A percentile compares a stretch with the other conserved stretches of the same genome.
Evolutionary conservation across 306 rosid species (phyloP).

Genomic region (Rosa rugosa): DNA sequence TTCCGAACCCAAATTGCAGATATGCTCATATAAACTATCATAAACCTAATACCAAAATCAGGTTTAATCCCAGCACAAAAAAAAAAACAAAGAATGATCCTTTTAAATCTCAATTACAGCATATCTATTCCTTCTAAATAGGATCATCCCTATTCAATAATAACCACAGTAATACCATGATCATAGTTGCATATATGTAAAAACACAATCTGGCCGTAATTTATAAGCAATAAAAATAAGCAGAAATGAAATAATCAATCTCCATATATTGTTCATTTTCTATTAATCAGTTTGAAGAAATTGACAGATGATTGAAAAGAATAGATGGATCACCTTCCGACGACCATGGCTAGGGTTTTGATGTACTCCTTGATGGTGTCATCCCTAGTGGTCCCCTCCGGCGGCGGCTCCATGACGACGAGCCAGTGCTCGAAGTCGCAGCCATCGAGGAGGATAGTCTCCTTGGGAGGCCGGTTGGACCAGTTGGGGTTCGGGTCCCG

Average conservation of each 20-base stretch:
- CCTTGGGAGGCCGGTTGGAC: conserved; percentile 94
- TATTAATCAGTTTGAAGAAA: background rate
- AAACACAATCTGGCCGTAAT: background rate
- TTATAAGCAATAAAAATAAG: background rate
- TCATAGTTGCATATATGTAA: background rate
- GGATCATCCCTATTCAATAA: background rate
- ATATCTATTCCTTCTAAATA: background rate
- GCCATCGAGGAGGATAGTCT: conserved; percentile 90
- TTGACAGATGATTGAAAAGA: background rate
- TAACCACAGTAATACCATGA: background rate
- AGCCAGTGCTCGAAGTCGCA: conserved; percentile 99
- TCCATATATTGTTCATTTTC: background rate
- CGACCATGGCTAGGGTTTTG: conserved; percentile 62
- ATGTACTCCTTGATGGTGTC: conserved; percentile 76
- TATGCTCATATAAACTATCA: background rate
- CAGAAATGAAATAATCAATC: background rate
- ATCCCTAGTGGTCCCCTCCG: conserved; percentile 64
- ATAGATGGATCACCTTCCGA: conserved; percentile 58
- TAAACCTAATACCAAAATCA: background rate
- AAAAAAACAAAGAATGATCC: no score
- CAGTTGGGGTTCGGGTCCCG: conserved; percentile 89
- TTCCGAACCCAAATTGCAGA: background rate
- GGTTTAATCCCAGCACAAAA: background rate
- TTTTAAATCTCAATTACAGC: background rate
- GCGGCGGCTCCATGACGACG: conserved; percentile 86